These are phyloP conservation scores for Toxicodendron radicans DNA, from an alignment of 345 rosid species.

Conservation along the genomic window DNA sequence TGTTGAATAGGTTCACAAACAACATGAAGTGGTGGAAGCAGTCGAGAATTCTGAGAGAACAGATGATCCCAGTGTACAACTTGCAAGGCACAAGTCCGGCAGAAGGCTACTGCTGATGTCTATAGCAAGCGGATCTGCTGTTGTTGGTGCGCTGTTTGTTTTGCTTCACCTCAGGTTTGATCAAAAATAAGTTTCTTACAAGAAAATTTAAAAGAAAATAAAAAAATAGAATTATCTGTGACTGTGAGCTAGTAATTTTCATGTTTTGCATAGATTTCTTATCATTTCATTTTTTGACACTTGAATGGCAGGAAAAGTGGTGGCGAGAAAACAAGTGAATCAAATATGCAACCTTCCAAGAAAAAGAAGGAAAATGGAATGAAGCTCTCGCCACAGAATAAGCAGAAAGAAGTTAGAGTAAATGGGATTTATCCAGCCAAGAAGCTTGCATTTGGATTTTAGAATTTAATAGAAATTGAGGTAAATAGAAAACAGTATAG, in stretches of 20 bases:
- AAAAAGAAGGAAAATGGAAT: not conserved
- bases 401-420: not conserved
- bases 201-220: not conserved
- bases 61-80: not conserved
- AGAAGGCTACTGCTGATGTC: conserved; percentile 25
- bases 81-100: conserved; percentile 11
- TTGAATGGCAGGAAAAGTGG: conserved; percentile 25
- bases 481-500: too few species aligned
- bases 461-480: not conserved
- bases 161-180: conserved; percentile 33
- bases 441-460: conserved; percentile 17
- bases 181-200: not conserved
- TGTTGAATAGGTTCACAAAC: conserved; percentile 6
- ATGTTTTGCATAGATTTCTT: not conserved
- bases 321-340: conserved; percentile 9
- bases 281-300: not conserved
- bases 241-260: not conserved
- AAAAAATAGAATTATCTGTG: not conserved
- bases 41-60: not conserved
- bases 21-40: conserved; percentile 10
- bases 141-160: conserved; percentile 21
- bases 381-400: conserved; percentile 9
- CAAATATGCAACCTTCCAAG: not conserved
- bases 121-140: conserved; percentile 28
- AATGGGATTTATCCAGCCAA: conserved; percentile 28